Percentiles rank a stretch among this genome's conserved stretches.
phyloP scores from a whole-genome alignment of 1,284 basidiomycete species.

The Ceratorhiza oryzae-sativae region DNA sequence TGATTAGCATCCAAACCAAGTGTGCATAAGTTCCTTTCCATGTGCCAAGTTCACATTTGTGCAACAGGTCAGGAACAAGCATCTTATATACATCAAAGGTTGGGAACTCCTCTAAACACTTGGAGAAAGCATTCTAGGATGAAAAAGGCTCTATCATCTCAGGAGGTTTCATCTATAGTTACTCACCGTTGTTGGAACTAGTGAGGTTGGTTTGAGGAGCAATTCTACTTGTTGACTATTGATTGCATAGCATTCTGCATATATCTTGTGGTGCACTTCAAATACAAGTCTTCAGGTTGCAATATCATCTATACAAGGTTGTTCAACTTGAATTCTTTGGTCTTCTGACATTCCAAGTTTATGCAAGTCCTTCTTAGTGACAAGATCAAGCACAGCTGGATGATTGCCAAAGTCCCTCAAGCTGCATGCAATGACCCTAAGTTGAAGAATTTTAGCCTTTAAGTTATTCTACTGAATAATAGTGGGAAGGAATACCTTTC shows the following conservation, averaged over 20 bases:
- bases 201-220: neutral
- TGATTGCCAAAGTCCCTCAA: neutral
- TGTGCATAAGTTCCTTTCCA: conserved; percentile 47
- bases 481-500: too few species aligned
- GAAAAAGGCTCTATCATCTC: neutral
- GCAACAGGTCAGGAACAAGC: conserved; percentile 41
- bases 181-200: neutral
- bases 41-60: conserved; percentile 46
- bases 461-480: conserved; percentile 25
- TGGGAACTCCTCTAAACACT: neutral
- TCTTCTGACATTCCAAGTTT: neutral
- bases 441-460: neutral
- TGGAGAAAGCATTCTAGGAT: conserved; percentile 26
- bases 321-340: neutral
- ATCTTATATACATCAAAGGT: conserved; percentile 21
- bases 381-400: neutral
- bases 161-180: neutral
- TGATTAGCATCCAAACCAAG: conserved; percentile 45
- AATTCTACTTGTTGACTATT: neutral
- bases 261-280: neutral
- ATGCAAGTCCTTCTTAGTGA: neutral
- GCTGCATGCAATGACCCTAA: neutral
- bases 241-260: neutral
- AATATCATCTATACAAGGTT: neutral
- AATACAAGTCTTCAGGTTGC: neutral